Evolutionary conservation across 2,329 filamentous ascomycete genomes (phyloP), one percentile per base, ranked within the genome.

Genomic region (Tolypocladium ophioglossoides): DNA sequence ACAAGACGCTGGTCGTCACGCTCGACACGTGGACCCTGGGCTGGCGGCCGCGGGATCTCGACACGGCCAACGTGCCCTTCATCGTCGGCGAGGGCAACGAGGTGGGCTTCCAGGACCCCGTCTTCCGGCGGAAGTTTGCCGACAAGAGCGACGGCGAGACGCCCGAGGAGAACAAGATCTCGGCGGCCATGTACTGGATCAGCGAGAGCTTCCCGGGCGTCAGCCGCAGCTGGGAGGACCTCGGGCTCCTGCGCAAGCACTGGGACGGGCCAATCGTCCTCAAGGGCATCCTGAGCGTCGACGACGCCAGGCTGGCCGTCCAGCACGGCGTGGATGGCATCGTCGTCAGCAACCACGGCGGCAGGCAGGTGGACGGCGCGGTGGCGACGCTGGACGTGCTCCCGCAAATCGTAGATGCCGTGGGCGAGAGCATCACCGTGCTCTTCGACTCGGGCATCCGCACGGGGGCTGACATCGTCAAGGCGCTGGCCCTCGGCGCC

Each of bases 31-130:
- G 82, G 68, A 77, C 77, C 14, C 73, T 90, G 38, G 79, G 78
- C 0, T 91, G 86, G 85, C 74, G 87, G 39, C 86, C 85, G 0
- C 75, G 73, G 0, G 86, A 89, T 62, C 75, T 89, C 5, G 85
- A 88, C 58, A 75, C 76, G 16, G 79, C 74, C 3, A 86, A 81
- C 61, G 62, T 82, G 0, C 79, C 84, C 0, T 86, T 87, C 58
- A 68, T 83, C 32, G 74, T 71, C 40, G 79, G 80, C 0, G 66
- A 79, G 11, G 85, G 85, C 2, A 78, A 80, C 51, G 73, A 78
- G 47, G 75, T 84, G 2, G 85, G 84, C 2, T 83, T 89, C 59
- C 76, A 76, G 1, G 86, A 90, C 62, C 84, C 85, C 0, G 82
- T 84, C 0, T 89, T 87, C 65, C 34, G 65, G 52, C n/a, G 59